Percentiles rank a stretch among this genome's conserved stretches.
phyloP scores from a whole-genome alignment of 768 basidiomycete species.

The Phanerochaete sordida region DNA sequence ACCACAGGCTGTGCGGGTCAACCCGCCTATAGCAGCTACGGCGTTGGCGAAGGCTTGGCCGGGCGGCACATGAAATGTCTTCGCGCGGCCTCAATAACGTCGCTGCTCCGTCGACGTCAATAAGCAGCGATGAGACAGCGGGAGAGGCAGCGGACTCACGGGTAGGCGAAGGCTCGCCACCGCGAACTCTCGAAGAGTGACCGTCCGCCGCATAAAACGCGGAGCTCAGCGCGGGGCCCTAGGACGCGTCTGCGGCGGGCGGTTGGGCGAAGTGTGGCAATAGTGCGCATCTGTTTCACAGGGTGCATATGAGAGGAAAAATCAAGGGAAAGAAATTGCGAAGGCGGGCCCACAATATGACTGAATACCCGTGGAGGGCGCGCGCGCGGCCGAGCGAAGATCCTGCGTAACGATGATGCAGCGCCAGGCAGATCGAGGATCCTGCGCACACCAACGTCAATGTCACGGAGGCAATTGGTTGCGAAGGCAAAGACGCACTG shows the following conservation, averaged over 20 bases:
- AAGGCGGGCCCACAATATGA: background rate
- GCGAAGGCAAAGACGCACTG: background rate
- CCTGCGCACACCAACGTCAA: background rate
- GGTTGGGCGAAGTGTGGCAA: background rate
- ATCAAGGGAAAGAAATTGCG: background rate
- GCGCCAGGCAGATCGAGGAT: background rate
- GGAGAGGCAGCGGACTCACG: background rate
- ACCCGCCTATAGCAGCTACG: too few species aligned
- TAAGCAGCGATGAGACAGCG: background rate
- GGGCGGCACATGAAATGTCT: too few species aligned
- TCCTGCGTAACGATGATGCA: background rate
- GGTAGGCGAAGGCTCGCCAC: background rate
- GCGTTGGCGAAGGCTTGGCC: too few species aligned
- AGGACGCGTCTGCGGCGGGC: too few species aligned
- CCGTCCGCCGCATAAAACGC: background rate
- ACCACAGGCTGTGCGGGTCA: too few species aligned
- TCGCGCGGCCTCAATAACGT: too few species aligned
- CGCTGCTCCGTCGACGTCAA: background rate
- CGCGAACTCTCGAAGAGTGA: background rate
- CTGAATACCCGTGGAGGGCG: background rate
- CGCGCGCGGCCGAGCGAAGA: background rate
- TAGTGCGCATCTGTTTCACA: background rate
- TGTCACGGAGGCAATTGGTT: background rate
- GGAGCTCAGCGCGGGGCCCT: background rate
- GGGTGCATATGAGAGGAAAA: background rate